Base-by-base conservation (phyloP, 495 filamentous ascomycete genomes). In the Filosporella fistucella region DNA sequence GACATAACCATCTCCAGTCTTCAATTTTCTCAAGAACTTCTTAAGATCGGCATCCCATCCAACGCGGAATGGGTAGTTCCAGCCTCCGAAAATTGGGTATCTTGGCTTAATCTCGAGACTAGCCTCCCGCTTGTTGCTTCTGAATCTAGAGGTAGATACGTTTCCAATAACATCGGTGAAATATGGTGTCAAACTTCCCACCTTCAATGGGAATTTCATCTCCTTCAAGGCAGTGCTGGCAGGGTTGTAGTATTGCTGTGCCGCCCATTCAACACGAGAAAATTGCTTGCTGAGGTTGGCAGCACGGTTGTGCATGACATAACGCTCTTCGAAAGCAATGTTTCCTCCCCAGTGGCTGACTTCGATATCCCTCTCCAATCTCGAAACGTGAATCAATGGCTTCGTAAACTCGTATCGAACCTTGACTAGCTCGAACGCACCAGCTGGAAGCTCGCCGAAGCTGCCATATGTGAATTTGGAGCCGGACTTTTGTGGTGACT, bases 271-370 rank as follows among this genome's bases (percentile, higher is more conserved):
- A 24, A 96, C 86, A 33, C 93, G 85, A 44, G 78, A 84, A 75
- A 98, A 98, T 11, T 91, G 84, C 45, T 82, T 80, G 26, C 82
- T 77, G 26, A 98, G 82, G 61, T 84, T 76, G 13, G 93, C 95
- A 47, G 80, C 93, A 41, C 82, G 78, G 74, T 97, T 95, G 59
- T 77, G 77, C 54, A 96, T 77, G 67, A 81, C 87, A 73, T 96
- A 96, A 40, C 89, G 81, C 64, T 98, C 93, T 63, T 98, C 94
- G 21, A 86, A 85, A 0, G 91, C 93, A 32, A 97, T 67, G 63
- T 97, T 97, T 20, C 93, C 94, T 51, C 93, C 93, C 93, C 93
- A 98, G 63, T 97, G 94, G 56, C 87, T 93, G 51, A 97, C 85
- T 65, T 97, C 91, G 47, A 98, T 68, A 57, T 96, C 90, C 20